phyloP scores from a whole-genome alignment of 306 rosid species.

The Dicorynia guianensis region DNA sequence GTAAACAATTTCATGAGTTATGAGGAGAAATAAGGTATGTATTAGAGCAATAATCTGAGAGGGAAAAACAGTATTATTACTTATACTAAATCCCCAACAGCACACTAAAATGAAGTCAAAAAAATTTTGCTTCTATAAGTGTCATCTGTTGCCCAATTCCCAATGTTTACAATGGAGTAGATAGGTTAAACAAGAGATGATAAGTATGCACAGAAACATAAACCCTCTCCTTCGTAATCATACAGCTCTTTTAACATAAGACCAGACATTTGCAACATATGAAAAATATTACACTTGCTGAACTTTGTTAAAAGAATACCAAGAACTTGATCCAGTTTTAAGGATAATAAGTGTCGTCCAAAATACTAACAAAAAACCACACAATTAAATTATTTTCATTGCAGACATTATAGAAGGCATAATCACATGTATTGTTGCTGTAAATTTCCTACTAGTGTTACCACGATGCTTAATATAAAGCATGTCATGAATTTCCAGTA shows the following conservation, averaged over 20 bases:
- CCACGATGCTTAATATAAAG: slow-evolving; percentile 8
- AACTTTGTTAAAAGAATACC: neutral
- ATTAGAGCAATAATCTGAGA: neutral
- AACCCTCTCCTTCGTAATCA: neutral
- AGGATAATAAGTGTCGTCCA: neutral
- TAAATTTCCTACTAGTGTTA: neutral
- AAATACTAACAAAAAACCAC: neutral
- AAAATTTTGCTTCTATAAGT: neutral
- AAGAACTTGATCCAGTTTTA: neutral
- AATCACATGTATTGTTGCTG: neutral
- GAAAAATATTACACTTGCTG: neutral
- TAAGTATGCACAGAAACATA: neutral
- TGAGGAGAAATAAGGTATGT: neutral
- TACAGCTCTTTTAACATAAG: neutral
- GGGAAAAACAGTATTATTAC: neutral
- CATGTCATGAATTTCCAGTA: slow-evolving; percentile 6
- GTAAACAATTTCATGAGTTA: neutral
- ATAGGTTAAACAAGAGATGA: neutral
- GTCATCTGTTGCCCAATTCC: neutral
- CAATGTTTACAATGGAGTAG: neutral
- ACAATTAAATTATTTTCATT: neutral
- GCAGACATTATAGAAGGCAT: neutral
- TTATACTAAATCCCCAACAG: neutral
- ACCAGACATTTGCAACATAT: neutral
- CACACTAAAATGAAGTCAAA: neutral